These are phyloP conservation scores for Heritiera fomes DNA, from an alignment of 345 rosid genomes.

Conservation along the genomic window DNA sequence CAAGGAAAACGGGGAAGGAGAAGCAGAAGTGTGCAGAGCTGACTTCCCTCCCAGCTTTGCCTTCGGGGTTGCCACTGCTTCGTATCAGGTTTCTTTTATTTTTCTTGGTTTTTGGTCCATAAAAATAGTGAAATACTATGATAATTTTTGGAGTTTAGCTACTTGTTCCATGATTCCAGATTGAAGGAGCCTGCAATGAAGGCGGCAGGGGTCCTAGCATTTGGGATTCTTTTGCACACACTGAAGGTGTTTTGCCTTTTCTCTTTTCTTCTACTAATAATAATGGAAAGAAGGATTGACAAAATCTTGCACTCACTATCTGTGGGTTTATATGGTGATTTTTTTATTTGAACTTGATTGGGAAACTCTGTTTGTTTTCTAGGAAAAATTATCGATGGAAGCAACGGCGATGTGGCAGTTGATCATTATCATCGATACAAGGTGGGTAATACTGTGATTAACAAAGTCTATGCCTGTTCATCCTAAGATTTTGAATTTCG, in stretches of 20 bases:
- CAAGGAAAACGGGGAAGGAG: too few species aligned
- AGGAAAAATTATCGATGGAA: constrained; percentile 60
- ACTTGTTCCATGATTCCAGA: constrained; percentile 36
- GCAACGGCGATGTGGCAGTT: constrained; percentile 61
- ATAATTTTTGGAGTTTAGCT: background rate
- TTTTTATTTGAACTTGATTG: background rate
- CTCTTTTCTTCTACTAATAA: background rate
- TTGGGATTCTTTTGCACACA: constrained; percentile 62
- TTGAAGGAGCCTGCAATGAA: constrained; percentile 64
- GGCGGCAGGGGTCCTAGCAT: constrained; percentile 62
- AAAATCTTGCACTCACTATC: background rate
- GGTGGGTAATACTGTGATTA: constrained; percentile 34
- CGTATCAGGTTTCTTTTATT: constrained; percentile 46
- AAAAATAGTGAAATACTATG: too few species aligned
- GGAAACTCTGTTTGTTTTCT: background rate
- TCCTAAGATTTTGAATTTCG: background rate
- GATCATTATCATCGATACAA: constrained; percentile 65
- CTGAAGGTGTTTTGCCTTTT: constrained; percentile 32
- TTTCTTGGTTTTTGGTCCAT: too few species aligned
- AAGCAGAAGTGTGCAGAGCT: constrained; percentile 28
- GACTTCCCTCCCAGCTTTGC: constrained; percentile 56
- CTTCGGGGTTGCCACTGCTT: constrained; percentile 67
- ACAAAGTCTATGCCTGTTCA: background rate
- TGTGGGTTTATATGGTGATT: background rate
- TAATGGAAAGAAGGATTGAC: background rate